Conservation (phyloP, 306 rosid genomes). For the Trifolium pratense region DNA sequence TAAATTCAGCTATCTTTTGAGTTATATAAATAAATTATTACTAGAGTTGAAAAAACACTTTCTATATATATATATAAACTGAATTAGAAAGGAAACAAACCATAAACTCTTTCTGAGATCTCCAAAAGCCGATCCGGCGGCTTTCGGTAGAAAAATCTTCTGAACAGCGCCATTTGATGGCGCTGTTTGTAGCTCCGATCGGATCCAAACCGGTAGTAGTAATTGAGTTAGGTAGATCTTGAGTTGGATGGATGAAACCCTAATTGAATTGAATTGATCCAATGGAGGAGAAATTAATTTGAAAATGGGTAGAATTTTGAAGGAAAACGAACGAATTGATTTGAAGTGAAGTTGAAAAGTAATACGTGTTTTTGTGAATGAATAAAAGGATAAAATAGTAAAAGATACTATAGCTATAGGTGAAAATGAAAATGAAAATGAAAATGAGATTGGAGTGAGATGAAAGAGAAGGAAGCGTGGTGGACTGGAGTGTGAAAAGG, state of each 20-base stretch:
- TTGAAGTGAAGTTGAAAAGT: slow-evolving; percentile 52
- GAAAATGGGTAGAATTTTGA: slow-evolving; percentile 1
- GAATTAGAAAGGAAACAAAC: slow-evolving; percentile 45
- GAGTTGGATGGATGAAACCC: slow-evolving; percentile 47
- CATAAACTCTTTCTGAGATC: slow-evolving; percentile 96
- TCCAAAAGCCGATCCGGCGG: slow-evolving; percentile 99
- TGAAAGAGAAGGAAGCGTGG: background rate
- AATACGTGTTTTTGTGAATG: no score
- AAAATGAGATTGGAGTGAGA: background rate
- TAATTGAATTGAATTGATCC: background rate
- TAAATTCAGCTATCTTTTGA: slow-evolving; percentile 37
- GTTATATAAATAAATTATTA: background rate
- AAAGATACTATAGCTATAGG: no score
- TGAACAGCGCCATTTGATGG: slow-evolving; percentile 99
- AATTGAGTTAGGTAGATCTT: slow-evolving; percentile 62
- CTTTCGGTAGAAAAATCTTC: slow-evolving; percentile 90
- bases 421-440: no score
- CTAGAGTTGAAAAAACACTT: background rate
- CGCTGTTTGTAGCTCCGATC: slow-evolving; percentile 91
- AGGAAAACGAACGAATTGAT: slow-evolving; percentile 26
- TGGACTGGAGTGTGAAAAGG: background rate
- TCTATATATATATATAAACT: no score
- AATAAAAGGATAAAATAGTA: no score
- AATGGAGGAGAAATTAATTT: no score
- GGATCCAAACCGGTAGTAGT: slow-evolving; percentile 75